These are phyloP conservation scores for Tylopilus cervinicoccineus DNA, from an alignment of 768 basidiomycete species.

Conservation along the genomic window DNA sequence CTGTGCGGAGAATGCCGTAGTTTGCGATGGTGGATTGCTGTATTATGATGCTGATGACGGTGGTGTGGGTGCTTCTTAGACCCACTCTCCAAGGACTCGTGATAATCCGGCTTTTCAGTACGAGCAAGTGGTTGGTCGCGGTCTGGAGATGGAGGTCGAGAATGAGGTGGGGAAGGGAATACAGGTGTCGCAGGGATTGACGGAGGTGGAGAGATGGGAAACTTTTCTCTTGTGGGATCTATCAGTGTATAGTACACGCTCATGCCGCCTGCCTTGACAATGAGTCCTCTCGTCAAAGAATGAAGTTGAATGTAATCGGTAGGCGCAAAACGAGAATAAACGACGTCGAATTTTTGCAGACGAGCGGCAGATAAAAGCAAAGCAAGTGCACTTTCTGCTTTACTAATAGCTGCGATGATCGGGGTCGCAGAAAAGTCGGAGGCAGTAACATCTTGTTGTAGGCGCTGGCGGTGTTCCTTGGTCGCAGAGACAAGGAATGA, in stretches of 20 bases:
- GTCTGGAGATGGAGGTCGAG: slow-evolving; percentile 32
- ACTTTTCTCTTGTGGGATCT: slow-evolving; percentile 57
- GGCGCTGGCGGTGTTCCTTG: slow-evolving; percentile 41
- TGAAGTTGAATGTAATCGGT: slow-evolving; percentile 53
- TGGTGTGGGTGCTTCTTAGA: neutral
- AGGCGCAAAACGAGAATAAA: slow-evolving; percentile 58
- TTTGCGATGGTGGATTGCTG: slow-evolving; percentile 2
- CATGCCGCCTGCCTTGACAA: slow-evolving; percentile 60
- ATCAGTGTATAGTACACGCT: slow-evolving; percentile 58
- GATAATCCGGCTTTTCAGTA: neutral
- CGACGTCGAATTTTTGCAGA: slow-evolving; percentile 55
- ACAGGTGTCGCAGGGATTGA: slow-evolving; percentile 36
- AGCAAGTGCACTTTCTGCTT: slow-evolving; percentile 48
- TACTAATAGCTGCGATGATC: slow-evolving; percentile 30
- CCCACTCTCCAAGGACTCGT: neutral
- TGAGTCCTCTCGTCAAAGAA: slow-evolving; percentile 43
- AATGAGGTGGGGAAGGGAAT: slow-evolving; percentile 27
- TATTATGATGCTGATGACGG: slow-evolving; percentile 6
- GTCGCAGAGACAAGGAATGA: slow-evolving; percentile 45
- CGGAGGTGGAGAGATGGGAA: slow-evolving; percentile 45
- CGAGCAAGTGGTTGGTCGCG: neutral
- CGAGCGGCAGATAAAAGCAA: slow-evolving; percentile 48
- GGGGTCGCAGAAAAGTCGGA: slow-evolving; percentile 30
- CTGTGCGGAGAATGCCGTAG: slow-evolving; percentile 11
- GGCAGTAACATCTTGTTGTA: slow-evolving; percentile 40